A percentile compares a stretch with the other conserved stretches of the same genome.
phyloP scores from a whole-genome alignment of 1,284 basidiomycete species.

The Lentinus polychrous region DNA sequence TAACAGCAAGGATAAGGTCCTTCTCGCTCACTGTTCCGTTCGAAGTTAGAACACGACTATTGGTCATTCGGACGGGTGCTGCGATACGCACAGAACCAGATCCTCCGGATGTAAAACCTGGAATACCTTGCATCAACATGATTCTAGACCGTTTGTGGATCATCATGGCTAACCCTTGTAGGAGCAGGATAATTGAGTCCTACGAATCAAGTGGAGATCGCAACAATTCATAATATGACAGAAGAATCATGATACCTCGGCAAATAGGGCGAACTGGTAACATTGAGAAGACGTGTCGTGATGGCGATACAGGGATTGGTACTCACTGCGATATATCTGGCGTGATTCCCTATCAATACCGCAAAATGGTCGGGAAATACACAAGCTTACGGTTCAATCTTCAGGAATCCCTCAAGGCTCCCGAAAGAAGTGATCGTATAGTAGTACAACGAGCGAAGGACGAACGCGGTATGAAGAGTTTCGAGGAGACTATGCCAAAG shows the following conservation, averaged over 20 bases:
- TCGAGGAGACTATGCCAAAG: background rate
- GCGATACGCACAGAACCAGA: background rate
- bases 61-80: background rate
- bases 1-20: no score
- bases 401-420: background rate
- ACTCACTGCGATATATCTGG: background rate
- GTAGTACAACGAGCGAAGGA: background rate
- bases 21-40: no score
- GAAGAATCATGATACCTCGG: background rate
- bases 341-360: background rate
- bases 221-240: background rate
- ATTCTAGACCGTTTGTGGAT: background rate
- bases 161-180: background rate
- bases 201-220: background rate
- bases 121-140: background rate
- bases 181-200: background rate
- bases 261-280: background rate
- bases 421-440: background rate
- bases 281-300: background rate
- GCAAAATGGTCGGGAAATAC: background rate
- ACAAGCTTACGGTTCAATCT: background rate
- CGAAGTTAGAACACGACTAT: no score
- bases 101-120: background rate
- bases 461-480: background rate
- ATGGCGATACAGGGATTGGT: background rate